These are phyloP conservation scores for Skeletonema menzelii DNA, from an alignment of 108 stramenopile genomes.

Conservation along the genomic window DNA sequence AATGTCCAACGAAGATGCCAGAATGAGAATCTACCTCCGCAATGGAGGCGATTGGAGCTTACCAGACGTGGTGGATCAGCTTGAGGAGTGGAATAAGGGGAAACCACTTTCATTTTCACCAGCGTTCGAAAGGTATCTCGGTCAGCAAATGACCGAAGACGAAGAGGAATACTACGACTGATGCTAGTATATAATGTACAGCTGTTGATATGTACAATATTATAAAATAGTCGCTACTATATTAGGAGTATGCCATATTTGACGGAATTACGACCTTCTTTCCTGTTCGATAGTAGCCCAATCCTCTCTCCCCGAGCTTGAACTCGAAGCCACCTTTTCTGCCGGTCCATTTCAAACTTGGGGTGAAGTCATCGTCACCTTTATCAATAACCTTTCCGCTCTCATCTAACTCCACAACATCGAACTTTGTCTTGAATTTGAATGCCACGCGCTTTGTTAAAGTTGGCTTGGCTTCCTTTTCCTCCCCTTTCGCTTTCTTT, in stretches of 20 bases:
- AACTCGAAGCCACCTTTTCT: slow-evolving; percentile 87
- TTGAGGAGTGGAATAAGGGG: slow-evolving; percentile 47
- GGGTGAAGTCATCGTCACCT: slow-evolving; percentile 79
- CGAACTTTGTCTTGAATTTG: slow-evolving; percentile 77
- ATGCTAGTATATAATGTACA: neutral
- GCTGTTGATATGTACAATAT: neutral
- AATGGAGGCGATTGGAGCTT: slow-evolving; percentile 36
- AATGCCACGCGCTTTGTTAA: slow-evolving; percentile 40
- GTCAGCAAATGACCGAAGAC: slow-evolving; percentile 23
- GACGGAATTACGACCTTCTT: slow-evolving; percentile 85
- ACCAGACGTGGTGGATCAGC: slow-evolving; percentile 30
- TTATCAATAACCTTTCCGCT: slow-evolving; percentile 81
- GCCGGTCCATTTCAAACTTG: slow-evolving; percentile 70
- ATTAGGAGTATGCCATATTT: slow-evolving; percentile 71
- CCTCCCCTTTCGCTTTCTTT: neutral
- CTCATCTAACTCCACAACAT: slow-evolving; percentile 80
- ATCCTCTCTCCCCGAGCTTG: slow-evolving; percentile 83
- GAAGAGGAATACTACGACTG: slow-evolving; percentile 7
- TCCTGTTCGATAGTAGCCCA: slow-evolving; percentile 89
- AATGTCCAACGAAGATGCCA: slow-evolving; percentile 23
- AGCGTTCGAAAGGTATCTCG: slow-evolving; percentile 31
- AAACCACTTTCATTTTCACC: slow-evolving; percentile 23
- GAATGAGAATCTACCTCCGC: slow-evolving; percentile 29
- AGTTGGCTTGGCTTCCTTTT: slow-evolving; percentile 7
- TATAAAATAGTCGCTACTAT: neutral